Conservation (phyloP, 2,329 filamentous ascomycete species). For the Claviceps paspali region DNA sequence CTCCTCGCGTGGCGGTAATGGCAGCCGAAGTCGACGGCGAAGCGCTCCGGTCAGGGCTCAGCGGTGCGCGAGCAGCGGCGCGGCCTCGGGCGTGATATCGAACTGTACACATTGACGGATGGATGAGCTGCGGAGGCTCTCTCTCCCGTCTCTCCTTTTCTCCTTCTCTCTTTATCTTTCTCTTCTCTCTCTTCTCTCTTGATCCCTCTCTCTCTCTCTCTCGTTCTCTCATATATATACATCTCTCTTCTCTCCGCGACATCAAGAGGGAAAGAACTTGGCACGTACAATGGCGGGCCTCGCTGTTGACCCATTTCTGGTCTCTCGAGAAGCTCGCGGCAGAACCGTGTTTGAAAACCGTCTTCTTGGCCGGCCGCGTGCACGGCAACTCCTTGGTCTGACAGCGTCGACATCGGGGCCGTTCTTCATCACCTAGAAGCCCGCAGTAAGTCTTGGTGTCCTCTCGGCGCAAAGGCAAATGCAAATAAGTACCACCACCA, state of each 20-base stretch:
- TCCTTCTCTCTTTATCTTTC: no score
- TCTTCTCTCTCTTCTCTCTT: no score
- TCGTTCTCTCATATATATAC: no score
- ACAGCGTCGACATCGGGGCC: constrained; percentile 21
- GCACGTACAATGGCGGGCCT: constrained; percentile 19
- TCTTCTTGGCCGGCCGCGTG: constrained; percentile 18
- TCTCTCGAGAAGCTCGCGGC: constrained; percentile 17
- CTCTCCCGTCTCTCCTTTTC: no score
- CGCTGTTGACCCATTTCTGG: constrained; percentile 22
- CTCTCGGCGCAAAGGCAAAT: no score
- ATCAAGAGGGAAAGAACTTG: no score
- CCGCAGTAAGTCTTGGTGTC: neutral
- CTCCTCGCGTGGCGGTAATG: neutral
- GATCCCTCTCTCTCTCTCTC: no score
- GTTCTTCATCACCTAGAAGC: constrained; percentile 22
- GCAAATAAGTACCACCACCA: no score
- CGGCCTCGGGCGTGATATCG: constrained; percentile 10
- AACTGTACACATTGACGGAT: constrained; percentile 6
- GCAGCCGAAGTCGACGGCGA: neutral
- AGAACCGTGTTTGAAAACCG: constrained; percentile 22
- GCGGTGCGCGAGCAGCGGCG: constrained; percentile 3
- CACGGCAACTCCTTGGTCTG: constrained; percentile 18
- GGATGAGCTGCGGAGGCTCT: no score
- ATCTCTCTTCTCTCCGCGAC: no score
- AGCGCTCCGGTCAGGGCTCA: neutral